These are phyloP conservation scores for Heimioporus retisporus DNA, from an alignment of 1,284 basidiomycete genomes.

Conservation along the genomic window DNA sequence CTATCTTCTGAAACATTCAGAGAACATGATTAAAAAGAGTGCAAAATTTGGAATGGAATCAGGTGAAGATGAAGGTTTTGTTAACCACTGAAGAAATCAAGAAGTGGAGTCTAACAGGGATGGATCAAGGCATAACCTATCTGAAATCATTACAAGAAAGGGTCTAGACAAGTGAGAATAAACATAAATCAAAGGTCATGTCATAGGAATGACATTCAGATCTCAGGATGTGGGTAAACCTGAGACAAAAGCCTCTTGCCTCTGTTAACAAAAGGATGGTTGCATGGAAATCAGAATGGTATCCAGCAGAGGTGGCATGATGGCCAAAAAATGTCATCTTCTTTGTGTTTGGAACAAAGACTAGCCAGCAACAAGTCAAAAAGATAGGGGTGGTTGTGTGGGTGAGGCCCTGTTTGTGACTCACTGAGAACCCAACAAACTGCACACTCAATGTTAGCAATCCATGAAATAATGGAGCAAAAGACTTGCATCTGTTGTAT, in stretches of 20 bases:
- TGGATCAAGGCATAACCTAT: too few species aligned
- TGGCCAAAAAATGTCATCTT: not conserved
- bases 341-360: not conserved
- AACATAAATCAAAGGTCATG: too few species aligned
- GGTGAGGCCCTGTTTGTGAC: not conserved
- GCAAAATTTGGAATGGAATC: too few species aligned
- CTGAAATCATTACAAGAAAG: too few species aligned
- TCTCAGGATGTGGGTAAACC: not conserved
- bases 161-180: too few species aligned
- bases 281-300: not conserved
- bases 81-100: too few species aligned
- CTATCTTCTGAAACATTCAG: too few species aligned
- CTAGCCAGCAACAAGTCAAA: not conserved
- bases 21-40: too few species aligned
- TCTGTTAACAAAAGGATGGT: not conserved
- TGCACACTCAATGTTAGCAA: not conserved
- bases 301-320: conserved; percentile 3
- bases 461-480: not conserved
- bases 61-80: too few species aligned
- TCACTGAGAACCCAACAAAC: conserved; percentile 11
- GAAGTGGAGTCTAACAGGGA: too few species aligned
- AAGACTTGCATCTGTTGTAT: too few species aligned
- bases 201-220: not conserved
- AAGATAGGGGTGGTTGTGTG: not conserved
- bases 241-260: not conserved